These are phyloP conservation scores for Tephrocybe sp. DNA, from an alignment of 768 basidiomycete genomes.

Conservation along the genomic window DNA sequence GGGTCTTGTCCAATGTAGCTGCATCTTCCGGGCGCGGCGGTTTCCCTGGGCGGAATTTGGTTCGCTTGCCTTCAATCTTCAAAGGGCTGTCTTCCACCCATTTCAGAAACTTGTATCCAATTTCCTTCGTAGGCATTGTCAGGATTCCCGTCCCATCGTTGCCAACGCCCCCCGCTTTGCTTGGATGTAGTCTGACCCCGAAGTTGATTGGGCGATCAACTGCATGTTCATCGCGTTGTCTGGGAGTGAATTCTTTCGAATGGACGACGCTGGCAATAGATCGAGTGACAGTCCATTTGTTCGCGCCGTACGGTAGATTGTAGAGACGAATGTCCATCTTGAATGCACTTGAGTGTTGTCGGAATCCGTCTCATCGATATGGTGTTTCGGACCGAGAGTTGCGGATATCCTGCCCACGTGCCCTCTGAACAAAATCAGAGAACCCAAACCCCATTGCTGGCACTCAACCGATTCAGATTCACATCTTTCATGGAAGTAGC, in stretches of 20 bases:
- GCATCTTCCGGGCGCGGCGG: constrained; percentile 17
- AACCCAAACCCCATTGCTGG: too few relatives aligned
- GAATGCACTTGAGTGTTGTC: neutral
- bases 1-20: constrained; percentile 50
- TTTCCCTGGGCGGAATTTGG: constrained; percentile 32
- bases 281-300: constrained; percentile 56
- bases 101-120: constrained; percentile 47
- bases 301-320: constrained; percentile 40
- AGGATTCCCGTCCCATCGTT: constrained; percentile 55
- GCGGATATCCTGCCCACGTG: too few relatives aligned
- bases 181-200: constrained; percentile 50
- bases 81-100: constrained; percentile 44
- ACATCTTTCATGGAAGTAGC: too few relatives aligned
- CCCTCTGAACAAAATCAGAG: too few relatives aligned
- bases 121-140: constrained; percentile 33
- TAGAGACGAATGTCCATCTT: constrained; percentile 38
- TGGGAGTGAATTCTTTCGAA: constrained; percentile 44
- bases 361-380: too few relatives aligned
- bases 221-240: constrained; percentile 29
- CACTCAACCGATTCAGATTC: too few relatives aligned
- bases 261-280: constrained; percentile 59
- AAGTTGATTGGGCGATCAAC: constrained; percentile 55
- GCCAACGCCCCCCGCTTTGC: constrained; percentile 45
- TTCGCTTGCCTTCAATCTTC: constrained; percentile 37
- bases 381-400: too few relatives aligned